Evolutionary conservation across 257 asterid species (phyloP), one percentile per base, ranked within the genome.

Genomic region (Petunia axillaris): DNA sequence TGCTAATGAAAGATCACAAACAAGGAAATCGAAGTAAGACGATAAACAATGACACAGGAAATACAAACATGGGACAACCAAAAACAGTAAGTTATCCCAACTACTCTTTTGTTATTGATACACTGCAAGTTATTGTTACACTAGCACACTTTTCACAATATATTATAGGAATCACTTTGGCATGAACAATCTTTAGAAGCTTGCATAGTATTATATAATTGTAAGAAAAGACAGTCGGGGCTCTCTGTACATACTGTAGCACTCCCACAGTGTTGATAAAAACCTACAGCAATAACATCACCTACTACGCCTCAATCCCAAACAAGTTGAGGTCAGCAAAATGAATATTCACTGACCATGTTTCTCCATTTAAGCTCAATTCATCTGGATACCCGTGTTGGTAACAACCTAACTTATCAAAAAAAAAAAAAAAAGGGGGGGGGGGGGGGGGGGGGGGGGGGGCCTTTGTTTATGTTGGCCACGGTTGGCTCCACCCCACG

Each of bases 1-100:
- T 89, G 91, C 99, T 96, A 90, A 79, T 83, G 78, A 87, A 85
- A 78, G 83, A 68, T 53, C 68, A 73, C 78, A 83, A 60, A 82
- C 14, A 74, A 79, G 16, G 62, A 80, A 41, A 37, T 60, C 38
- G 7, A 83, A 48, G 76, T 63, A 9, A 78, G 38, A 46, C 46
- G 40, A 84, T 14, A 38, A 25, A 52, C 55, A 48, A 71, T 13
- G 13, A 48, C 35, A 48, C 43, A 5, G 25, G 44, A 11, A 25
- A 48, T 9, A 64, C 35, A 39, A 39, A 37, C 15, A 11, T 39
- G 73, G 11, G 25, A 39, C 6, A 63, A 64, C 1, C 16, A 13
- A 13, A 64, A 64, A 2, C 73, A 63, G 68, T 63, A 63, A 63
- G n/a, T 63, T 63, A 43, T 63, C 41, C 8, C 68, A 41, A 63